Conservation (phyloP, 1,284 basidiomycete genomes). For the Cerrena zonata region DNA sequence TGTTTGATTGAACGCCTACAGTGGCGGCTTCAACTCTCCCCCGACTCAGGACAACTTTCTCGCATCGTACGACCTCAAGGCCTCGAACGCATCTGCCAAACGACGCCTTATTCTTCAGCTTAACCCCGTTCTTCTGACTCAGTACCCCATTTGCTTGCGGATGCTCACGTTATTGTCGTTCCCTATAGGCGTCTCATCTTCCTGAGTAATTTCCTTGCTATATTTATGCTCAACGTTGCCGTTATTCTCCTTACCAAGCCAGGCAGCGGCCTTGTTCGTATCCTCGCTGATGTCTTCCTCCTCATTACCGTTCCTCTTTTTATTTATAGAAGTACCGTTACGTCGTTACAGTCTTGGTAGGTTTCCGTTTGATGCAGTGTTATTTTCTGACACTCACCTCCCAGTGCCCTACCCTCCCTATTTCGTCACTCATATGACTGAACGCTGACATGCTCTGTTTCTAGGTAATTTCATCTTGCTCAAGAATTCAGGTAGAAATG, state of each 20-base stretch:
- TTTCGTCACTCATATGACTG: not conserved
- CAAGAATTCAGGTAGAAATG: conserved; percentile 74
- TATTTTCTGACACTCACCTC: conserved; percentile 3
- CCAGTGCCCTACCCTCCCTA: conserved; percentile 1
- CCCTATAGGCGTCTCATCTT: conserved; percentile 60
- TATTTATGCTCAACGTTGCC: conserved; percentile 88
- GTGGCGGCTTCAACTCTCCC: conserved; percentile 88
- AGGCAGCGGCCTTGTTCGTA: conserved; percentile 83
- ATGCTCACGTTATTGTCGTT: not conserved
- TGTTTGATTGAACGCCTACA: conserved; percentile 94
- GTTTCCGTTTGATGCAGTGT: conserved; percentile 19
- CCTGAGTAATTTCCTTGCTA: conserved; percentile 79
- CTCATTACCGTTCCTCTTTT: conserved; percentile 86
- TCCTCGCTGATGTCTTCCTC: conserved; percentile 92
- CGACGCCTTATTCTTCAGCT: not conserved
- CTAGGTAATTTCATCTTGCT: conserved; percentile 75
- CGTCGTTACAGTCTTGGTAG: conserved; percentile 78
- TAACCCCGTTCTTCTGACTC: not conserved
- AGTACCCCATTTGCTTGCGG: not conserved
- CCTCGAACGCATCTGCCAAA: conserved; percentile 58
- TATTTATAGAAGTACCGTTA: conserved; percentile 75
- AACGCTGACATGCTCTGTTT: not conserved
- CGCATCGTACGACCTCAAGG: conserved; percentile 84
- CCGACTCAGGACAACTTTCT: conserved; percentile 83
- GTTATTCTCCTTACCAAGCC: conserved; percentile 92